phyloP scores from a whole-genome alignment of 495 filamentous ascomycete genomes.

The Lophiostoma macrostomum region DNA sequence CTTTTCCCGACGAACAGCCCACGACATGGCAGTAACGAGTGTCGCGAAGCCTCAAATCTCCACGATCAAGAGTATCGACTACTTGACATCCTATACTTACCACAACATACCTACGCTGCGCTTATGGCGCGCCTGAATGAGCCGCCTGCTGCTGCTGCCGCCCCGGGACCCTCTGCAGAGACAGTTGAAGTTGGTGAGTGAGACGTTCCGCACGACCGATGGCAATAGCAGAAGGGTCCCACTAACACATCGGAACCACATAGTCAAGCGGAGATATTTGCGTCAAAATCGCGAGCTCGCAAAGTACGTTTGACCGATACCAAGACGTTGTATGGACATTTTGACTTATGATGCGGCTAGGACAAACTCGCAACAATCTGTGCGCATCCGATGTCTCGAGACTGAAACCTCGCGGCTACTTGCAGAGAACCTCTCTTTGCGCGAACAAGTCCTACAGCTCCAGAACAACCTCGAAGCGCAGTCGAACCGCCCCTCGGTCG shows the following conservation, averaged over 20 bases:
- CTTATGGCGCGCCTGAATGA: constrained; percentile 93
- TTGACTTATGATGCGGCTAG: constrained; percentile 37
- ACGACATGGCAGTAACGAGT: constrained; percentile 28
- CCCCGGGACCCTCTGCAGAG: constrained; percentile 51
- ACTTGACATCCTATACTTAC: constrained; percentile 22
- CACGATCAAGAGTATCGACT: not conserved
- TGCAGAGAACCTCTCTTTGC: constrained; percentile 81
- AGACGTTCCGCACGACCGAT: not conserved
- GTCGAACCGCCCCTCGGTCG: constrained; percentile 24
- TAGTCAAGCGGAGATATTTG: constrained; percentile 82
- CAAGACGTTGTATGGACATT: not conserved
- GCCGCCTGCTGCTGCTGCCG: constrained; percentile 50
- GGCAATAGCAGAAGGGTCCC: not conserved
- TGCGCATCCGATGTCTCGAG: constrained; percentile 84
- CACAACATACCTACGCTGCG: constrained; percentile 34
- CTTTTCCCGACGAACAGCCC: not conserved
- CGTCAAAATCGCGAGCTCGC: constrained; percentile 95
- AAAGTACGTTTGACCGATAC: constrained; percentile 39
- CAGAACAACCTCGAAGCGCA: constrained; percentile 57
- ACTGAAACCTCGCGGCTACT: constrained; percentile 78
- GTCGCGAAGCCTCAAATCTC: constrained; percentile 9
- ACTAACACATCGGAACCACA: constrained; percentile 1
- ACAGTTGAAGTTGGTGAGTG: constrained; percentile 76
- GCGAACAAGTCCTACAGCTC: constrained; percentile 71
- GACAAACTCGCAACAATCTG: constrained; percentile 84